Base-by-base conservation (phyloP, 2,329 filamentous ascomycete species). In the Alternaria arbusti region DNA sequence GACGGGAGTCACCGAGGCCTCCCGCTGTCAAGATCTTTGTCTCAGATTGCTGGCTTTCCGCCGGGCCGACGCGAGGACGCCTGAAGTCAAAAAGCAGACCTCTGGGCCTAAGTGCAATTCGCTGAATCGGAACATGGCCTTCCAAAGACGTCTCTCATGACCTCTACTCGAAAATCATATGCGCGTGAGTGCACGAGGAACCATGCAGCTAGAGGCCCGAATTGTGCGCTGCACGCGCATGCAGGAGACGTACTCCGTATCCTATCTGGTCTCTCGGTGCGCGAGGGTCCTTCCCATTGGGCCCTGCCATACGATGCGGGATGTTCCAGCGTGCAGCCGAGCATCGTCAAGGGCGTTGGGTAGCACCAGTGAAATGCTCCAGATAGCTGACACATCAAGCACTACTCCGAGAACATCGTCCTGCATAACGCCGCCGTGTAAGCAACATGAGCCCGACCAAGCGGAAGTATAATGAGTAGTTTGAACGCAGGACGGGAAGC, bases 1-100 rank as follows among this genome's bases (percentile, higher is more conserved):
- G 32, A 26, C 46, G 56, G 56, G 46, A 51, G 46, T 40, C 46
- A 51, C 46, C 56, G 56, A 22, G 20, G 15, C 26, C 20, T 47
- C 49, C 57, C 57, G 57, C 57, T 59, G 57, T 59, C 57, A 54
- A 59, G 45, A 40, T 22, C 20, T 36, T 20, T 59, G 25, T 32
- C 20, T 40, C 36, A 17, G 36, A 40, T 40, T 17, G 13, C 17
- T 28, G 25, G 25, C 47, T 56, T 22, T 56, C 23, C 36, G 30
- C 17, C 40, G 57, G 47, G 25, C 25, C 57, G 57, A 26, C 20
- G 20, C 49, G 49, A 17, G 17, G 20, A 36, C 8, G 5, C 20
- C 20, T n/a, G 6, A 23, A 23, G 47, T 26, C 10, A 6, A 1
- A 46, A 25, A 3, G 25, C 36, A 28, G 43, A 22, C n/a, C 9